Percentiles rank a stretch among this genome's conserved stretches.
These are phyloP conservation scores for Apophysomyces ossiformis DNA, from an alignment of 371 early-diverging fungal genomes.

Conservation along the genomic window DNA sequence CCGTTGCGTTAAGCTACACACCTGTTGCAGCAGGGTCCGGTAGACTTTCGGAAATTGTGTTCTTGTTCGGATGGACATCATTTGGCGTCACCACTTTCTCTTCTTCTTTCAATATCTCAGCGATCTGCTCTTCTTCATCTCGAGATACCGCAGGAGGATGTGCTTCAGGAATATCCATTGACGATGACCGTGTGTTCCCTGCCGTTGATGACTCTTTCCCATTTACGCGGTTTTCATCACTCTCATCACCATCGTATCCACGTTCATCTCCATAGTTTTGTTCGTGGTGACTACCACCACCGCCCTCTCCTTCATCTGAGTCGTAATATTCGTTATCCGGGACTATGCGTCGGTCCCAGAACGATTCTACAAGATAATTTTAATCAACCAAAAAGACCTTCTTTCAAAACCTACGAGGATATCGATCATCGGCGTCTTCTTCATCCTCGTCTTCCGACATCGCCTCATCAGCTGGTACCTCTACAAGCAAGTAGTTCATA, in stretches of 20 bases:
- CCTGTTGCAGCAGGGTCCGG: neutral
- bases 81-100: constrained; percentile 14
- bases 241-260: constrained; percentile 25
- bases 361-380: constrained; percentile 37
- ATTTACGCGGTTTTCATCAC: constrained; percentile 22
- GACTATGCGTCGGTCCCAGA: constrained; percentile 63
- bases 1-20: constrained; percentile 1
- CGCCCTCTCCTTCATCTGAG: constrained; percentile 68
- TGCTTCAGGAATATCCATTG: constrained; percentile 19
- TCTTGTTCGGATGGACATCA: constrained; percentile 2
- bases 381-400: neutral
- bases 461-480: constrained; percentile 50
- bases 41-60: neutral
- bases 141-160: constrained; percentile 25
- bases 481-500: constrained; percentile 18
- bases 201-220: constrained; percentile 14
- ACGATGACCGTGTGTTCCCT: constrained; percentile 20
- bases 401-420: constrained; percentile 39
- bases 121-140: constrained; percentile 43
- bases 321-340: constrained; percentile 73
- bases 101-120: constrained; percentile 29
- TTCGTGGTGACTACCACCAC: constrained; percentile 42
- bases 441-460: constrained; percentile 61
- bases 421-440: constrained; percentile 55
- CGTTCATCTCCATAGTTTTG: constrained; percentile 32